Evolutionary conservation across 495 filamentous ascomycete genomes (phyloP), one percentile per base, ranked within the genome.

Genomic region (Letharia columbiana): DNA sequence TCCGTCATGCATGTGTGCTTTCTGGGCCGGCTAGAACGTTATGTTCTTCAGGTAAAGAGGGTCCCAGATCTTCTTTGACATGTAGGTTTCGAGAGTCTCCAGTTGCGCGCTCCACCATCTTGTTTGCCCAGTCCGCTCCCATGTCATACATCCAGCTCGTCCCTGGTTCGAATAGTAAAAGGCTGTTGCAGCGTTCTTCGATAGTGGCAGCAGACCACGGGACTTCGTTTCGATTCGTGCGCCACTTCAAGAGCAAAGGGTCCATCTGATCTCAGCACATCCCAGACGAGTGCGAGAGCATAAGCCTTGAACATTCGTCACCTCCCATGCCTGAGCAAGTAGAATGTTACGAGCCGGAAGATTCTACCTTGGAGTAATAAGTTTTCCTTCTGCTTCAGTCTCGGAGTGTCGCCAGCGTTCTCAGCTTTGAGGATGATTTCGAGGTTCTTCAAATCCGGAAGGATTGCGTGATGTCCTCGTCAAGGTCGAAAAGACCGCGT

Each of bases 231-330:
- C 57, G 40, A 35, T 42, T 69, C 33, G 71, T 68, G 18, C 77
- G 76, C 75, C 78, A 81, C 35, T 73, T 68, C 1, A 58, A 57
- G 8, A 81, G 60, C 0, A 67, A 42, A 2, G 77, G 77, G 63
- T 77, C 65, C 45, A 79, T 60, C 50, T 78, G 75, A 54, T 80
- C 73, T 63, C 84, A 85, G 39, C 62, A 66, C 10, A 78, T 44
- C 40, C 83, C 82, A 6, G 80, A 78, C 18, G 76, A 78, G 64
- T 84, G 81, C 2, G 78, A 77, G 4, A 85, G 75, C 31, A 84
- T 35, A 67, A 66, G 28, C 64, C 33, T 67, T 40, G 12, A 41
- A 33, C 13, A 3, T 2, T 23, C 37, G 15, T 59, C 37, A 41
- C 23, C 42, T 9, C n/a, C n/a, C 10, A 35, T 35, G 8, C 13